phyloP scores from a whole-genome alignment of 768 basidiomycete species.

The Strobilomyces dryophilus region DNA sequence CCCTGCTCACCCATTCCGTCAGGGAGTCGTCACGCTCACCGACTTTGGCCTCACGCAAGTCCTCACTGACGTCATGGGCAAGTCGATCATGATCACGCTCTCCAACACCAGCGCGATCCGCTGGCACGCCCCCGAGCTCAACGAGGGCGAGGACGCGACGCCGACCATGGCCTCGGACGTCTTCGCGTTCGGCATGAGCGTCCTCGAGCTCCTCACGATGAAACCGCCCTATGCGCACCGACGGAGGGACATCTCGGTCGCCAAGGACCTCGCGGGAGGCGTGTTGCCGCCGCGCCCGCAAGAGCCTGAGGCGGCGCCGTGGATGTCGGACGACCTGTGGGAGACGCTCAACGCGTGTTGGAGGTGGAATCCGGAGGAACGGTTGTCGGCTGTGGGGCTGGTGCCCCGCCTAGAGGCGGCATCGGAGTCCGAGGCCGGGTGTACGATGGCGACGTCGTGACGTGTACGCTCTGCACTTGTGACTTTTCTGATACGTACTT shows the following conservation, averaged over 20 bases:
- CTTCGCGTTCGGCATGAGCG: slow-evolving; percentile 59
- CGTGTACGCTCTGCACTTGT: not conserved
- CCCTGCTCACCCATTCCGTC: not conserved
- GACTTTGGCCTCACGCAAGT: slow-evolving; percentile 66
- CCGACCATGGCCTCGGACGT: slow-evolving; percentile 49
- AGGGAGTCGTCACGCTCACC: slow-evolving; percentile 55
- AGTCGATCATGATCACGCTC: slow-evolving; percentile 41
- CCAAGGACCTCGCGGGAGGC: slow-evolving; percentile 39
- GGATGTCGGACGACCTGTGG: slow-evolving; percentile 50
- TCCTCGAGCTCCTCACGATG: slow-evolving; percentile 55
- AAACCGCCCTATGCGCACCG: slow-evolving; percentile 46
- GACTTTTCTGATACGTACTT: no score
- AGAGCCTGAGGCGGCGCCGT: slow-evolving; percentile 28
- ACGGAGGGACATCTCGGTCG: slow-evolving; percentile 47
- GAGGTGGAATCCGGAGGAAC: slow-evolving; percentile 33
- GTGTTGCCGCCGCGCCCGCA: slow-evolving; percentile 43
- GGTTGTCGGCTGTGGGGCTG: slow-evolving; percentile 42
- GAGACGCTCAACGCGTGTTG: slow-evolving; percentile 43
- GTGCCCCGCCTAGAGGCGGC: slow-evolving; percentile 8
- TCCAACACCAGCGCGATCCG: slow-evolving; percentile 45
- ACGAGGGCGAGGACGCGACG: slow-evolving; percentile 37
- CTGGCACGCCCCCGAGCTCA: slow-evolving; percentile 62
- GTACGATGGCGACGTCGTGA: not conserved
- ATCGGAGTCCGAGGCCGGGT: not conserved
- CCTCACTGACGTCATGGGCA: slow-evolving; percentile 54